Percentiles rank a stretch among this genome's conserved stretches.
These are phyloP conservation scores for Phoma sp. DNA, from an alignment of 2,329 filamentous ascomycete species.

Conservation along the genomic window DNA sequence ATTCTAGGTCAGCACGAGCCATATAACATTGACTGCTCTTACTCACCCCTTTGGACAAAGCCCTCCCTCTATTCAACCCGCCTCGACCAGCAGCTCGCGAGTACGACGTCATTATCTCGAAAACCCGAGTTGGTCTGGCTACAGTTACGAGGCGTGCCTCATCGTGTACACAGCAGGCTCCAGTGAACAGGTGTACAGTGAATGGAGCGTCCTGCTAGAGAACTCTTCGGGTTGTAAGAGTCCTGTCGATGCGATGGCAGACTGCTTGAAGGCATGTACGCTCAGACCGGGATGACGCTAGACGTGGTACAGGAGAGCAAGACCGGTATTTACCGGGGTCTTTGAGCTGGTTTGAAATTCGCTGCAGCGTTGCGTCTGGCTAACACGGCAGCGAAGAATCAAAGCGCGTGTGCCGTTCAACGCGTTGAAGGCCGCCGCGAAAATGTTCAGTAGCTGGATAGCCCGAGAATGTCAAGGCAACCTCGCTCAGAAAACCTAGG, in stretches of 20 bases:
- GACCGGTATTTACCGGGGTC: too few species aligned
- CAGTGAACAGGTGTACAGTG: neutral
- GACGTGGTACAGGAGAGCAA: too few species aligned
- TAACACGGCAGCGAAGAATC: neutral
- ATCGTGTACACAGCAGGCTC: neutral
- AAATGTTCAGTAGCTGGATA: constrained; percentile 17
- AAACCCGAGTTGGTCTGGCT: neutral
- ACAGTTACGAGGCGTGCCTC: neutral
- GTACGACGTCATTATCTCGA: neutral
- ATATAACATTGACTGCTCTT: neutral
- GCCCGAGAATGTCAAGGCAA: constrained; percentile 33
- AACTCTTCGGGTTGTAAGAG: neutral
- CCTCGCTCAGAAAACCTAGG: constrained; percentile 32
- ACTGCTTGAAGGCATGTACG: constrained; percentile 1
- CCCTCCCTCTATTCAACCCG: neutral
- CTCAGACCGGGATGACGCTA: neutral
- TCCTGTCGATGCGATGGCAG: constrained; percentile 3
- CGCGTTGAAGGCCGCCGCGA: neutral
- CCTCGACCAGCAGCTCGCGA: too few species aligned
- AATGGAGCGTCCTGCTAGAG: neutral
- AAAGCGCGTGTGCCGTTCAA: neutral
- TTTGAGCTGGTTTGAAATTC: neutral
- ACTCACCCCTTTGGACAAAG: neutral
- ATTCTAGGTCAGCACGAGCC: neutral
- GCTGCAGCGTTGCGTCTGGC: neutral